Base-by-base conservation (phyloP, 768 basidiomycete genomes). In the Suillus variegatus region DNA sequence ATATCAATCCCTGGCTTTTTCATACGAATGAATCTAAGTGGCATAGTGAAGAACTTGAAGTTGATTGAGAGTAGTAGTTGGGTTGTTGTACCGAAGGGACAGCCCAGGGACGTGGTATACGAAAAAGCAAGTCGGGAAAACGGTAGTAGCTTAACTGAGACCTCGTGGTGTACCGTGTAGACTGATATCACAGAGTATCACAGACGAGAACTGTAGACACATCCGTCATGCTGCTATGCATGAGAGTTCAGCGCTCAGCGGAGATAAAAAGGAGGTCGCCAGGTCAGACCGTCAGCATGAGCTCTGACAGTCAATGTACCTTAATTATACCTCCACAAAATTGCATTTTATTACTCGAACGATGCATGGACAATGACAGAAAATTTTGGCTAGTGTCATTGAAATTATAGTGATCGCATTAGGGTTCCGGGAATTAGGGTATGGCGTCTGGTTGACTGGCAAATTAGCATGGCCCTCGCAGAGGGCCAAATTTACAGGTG, bases 11-110 rank as follows among this genome's bases (percentile, higher is more conserved):
- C 69, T 0, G 72, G 69, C 32, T 73, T 66, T 60, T 67, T 75
- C 43, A 74, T 73, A 51, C 73, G 74, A 51, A 75, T 60, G 54
- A 71, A 71, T 57, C 66, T 74, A 40, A 77, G 58, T 43, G 77
- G 76, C 76, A 77, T 78, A 64, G 71, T 70, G 63, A 60, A 43
- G 25, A 43, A 47, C n/a, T n/a, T n/a, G n/a, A n/a, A 58, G 22
- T 41, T 25, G 40, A 58, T 28, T 41, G 16, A 58, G 18, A 28
- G 14, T 1, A 40, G 14, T 22, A 57, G 40, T 25, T 20, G 41
- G 9, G 41, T 28, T 3, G 25, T 32, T 32, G 41, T 60, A 2
- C 58, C 18, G 18, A 28, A 22, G 16, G 16, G 9, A 58, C 13
- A 6, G n/a, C 35, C 28, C 51, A 18, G n/a, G 55, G 35, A 13